phyloP scores from a whole-genome alignment of 257 asterid genomes.

The Penstemon eatonii region DNA sequence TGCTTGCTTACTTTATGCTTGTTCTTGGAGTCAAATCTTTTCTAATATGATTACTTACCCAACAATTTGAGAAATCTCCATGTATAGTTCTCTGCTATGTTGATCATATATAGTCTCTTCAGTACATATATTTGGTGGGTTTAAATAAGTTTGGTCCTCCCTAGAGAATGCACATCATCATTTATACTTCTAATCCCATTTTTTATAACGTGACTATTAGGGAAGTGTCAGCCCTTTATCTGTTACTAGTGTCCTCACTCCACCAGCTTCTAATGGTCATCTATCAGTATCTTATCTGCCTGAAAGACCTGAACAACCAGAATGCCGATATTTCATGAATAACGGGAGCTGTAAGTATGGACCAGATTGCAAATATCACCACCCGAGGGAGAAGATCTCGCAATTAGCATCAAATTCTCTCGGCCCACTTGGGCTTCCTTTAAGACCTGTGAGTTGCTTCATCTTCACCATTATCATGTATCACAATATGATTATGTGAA shows the following conservation, averaged over 20 bases:
- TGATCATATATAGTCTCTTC: too few relatives aligned
- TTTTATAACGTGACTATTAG: conserved; percentile 30
- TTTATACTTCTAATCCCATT: too few relatives aligned
- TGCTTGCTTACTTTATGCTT: too few relatives aligned
- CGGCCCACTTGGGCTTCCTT: conserved; percentile 68
- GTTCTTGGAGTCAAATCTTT: too few relatives aligned
- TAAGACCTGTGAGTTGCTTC: conserved; percentile 59
- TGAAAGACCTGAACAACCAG: conserved; percentile 71
- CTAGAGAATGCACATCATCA: too few relatives aligned
- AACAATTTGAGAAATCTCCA: too few relatives aligned
- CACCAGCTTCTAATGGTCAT: conserved; percentile 43
- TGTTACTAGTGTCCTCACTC: conserved; percentile 34
- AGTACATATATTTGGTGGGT: too few relatives aligned
- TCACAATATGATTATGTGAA: too few relatives aligned
- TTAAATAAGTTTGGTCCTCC: too few relatives aligned
- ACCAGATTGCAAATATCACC: conserved; percentile 69
- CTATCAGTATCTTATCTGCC: conserved; percentile 49
- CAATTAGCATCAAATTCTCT: conserved; percentile 43
- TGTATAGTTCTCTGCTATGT: too few relatives aligned
- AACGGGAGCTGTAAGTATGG: conserved; percentile 69
- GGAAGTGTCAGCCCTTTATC: conserved; percentile 42
- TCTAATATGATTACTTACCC: too few relatives aligned
- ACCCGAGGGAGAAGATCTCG: conserved; percentile 56
- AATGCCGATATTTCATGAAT: conserved; percentile 63
- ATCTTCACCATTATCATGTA: too few relatives aligned